Base-by-base conservation (phyloP, 768 basidiomycete species). In the Boletus pseudopeckii region DNA sequence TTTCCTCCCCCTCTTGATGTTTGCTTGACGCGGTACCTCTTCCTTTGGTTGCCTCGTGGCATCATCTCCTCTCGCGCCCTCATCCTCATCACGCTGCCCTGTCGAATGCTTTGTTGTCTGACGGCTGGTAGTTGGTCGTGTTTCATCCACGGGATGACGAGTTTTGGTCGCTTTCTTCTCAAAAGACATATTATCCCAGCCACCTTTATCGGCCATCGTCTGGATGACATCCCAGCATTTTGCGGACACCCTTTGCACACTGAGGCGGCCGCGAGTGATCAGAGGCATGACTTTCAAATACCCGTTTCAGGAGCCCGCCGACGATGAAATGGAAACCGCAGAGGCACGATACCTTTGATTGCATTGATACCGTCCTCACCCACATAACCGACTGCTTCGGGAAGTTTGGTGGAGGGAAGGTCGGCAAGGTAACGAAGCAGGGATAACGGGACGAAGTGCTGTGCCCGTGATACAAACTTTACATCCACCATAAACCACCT, bases 401-500 rank as follows among this genome's bases (percentile, higher is more conserved):
- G 84, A 7, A 78, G 72, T 2, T 70, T 60, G 4, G 70, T 52
- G 38, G 62, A 53, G 6, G 74, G 54, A 4, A 65, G 56, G 14
- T 76, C 75, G 0, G 85, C 81, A 37, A 95, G 80, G 46, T 77
- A 72, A 24, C 85, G 83, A 40, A 98, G 76, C 1, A 96, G 75
- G 7, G 86, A 75, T 11, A 96, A 77, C 3, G 93, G 86, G 11
- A 96, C 80, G 49, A 92, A 92, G 72, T 94, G 76, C 30, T 69
- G 59, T 6, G 88, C 79, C 22, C 88, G 82, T 7, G 80, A 74
- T 15, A 70, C 61, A 68, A 95, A 94, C 32, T 78, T 80, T 48
- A 86, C 72, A 61, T 92, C 85, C 34, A 94, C 89, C 94, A 98
- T 98, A 74, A 79, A 94, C 94, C 94, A 98, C 65, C 80, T 90